Evolutionary conservation across 2,329 filamentous ascomycete genomes (phyloP), one percentile per base, ranked within the genome.

Genomic region (Curvularia hawaiiensis): DNA sequence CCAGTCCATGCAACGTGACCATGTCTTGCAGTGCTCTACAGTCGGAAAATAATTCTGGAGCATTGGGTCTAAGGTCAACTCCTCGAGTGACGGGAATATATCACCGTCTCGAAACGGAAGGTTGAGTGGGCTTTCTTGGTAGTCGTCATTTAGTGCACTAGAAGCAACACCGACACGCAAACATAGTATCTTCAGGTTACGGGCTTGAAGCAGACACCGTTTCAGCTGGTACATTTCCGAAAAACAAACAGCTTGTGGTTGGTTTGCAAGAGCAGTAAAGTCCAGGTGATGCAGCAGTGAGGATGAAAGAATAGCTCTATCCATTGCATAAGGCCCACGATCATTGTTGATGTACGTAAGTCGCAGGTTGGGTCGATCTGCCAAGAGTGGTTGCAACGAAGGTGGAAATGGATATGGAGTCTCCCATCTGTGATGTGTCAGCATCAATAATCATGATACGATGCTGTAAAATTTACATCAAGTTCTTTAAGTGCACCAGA

Each of bases 291-390:
- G 26, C 22, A 45, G 43, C 18, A 30, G 14, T 18, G 43, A 9
- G 14, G 43, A 45, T 30, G 26, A 31, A 1, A 45, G 43, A 28
- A 45, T 4, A 18, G 16, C 24, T 18, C 31, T 45, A n/a, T 45
- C 26, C 43, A 45, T n/a, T 9, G 14, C 14, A 30, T 30, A 45
- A 45, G 24, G 14, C 7, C 26, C 24, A 30, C 43, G 43, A 28
- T 45, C 43, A n/a, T 45, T 45, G 43, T 45, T 45, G 24, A 45
- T 30, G 26, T 45, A 45, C 10, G 14, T 28, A n/a, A 45, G 43
- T n/a, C 24, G 43, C 24, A 45, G 5, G 7, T 30, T 30, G 43
- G 43, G 26, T 14, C 43, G 26, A 30, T 18, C 26, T 16, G 26
- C 8, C 16, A 46, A 30, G 20, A 46, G 26, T 24, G 43, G 31